Evolutionary conservation across 1,284 basidiomycete species (phyloP), one percentile per base, ranked within the genome.

Genomic region (Caloboletus firmus): DNA sequence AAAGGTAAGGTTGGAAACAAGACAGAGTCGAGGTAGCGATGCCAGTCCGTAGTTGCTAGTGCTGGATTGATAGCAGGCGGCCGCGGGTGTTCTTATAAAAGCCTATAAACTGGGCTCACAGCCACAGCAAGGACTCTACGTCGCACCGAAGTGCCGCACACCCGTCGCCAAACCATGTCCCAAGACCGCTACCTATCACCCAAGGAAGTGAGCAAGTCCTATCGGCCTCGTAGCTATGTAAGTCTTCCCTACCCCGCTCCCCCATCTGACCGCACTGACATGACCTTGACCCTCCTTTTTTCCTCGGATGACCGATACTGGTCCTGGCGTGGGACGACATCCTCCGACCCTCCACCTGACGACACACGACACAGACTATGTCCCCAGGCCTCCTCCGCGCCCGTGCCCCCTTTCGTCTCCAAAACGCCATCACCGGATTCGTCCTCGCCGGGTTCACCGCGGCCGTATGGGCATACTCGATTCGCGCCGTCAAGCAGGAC

Each of bases 381-480:
- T 96, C 94, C 11, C 83, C 85, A 22, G 92, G 92, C 40, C 84
- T 98, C 45, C 78, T 85, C 73, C 88, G 95, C 55, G 95, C 95
- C 13, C 84, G 95, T 35, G 83, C 82, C 62, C 95, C 93, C 10
- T 98, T 89, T 74, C 80, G 83, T 30, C 55, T 89, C 32, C 82
- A 82, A 61, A 98, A 98, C 71, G 80, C 86, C 15, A 52, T 96
- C 44, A 93, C 91, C 0, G 95, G 95, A 5, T 60, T 84, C 37
- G 68, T 78, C 4, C 81, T 98, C 54, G 79, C 85, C 41, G 79
- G 81, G 2, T 96, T 98, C 70, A 85, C 84, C 30, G 81, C 84
- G n/a, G 85, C 87, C 43, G 86, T 97, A 17, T 98, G 94, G 83
- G 81, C 84, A 10, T 98, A 98, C 74, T 95, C 94, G 15, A 95